These are phyloP conservation scores for peach (Prunus persica) DNA, from an alignment of 306 rosid species.

Conservation along the genomic window Prunus_persica_NCBIv2 NC_034011.1:3119001-3119500, in stretches of 20 bases:
- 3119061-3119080: no score
- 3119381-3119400: conserved; percentile 2
- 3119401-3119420: background rate
- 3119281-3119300: no score
- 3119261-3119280: background rate
- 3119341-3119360: conserved; percentile 1
- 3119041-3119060: no score
- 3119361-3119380: background rate
- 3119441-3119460: background rate
- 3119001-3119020: no score
- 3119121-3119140: no score
- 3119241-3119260: background rate
- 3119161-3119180: no score
- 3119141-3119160: no score
- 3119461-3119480: background rate
- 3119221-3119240: background rate
- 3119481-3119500: conserved; percentile 4
- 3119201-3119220: no score
- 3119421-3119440: background rate
- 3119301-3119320: background rate
- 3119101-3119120: no score
- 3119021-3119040: no score
- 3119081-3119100: background rate
- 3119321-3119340: background rate
- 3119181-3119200: no score